These are phyloP conservation scores for Heliosperma pusillum DNA, from an alignment of 148 eudicot genomes.

Conservation along the genomic window DNA sequence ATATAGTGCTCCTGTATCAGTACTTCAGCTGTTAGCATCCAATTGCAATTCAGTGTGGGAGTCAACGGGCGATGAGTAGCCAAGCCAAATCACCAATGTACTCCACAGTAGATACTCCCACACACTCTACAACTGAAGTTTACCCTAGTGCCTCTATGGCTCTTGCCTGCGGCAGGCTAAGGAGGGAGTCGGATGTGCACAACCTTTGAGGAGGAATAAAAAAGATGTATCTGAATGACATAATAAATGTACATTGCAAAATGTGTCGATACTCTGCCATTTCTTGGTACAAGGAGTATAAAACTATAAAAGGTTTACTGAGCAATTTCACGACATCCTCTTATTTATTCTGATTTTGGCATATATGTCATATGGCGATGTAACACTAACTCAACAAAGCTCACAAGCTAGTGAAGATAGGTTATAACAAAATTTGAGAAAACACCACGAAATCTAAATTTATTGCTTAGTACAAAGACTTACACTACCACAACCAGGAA, in stretches of 20 bases:
- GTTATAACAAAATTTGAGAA: neutral
- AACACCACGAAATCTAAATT: neutral
- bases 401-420: neutral
- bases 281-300: too few species aligned
- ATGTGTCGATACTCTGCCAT: too few species aligned
- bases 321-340: too few species aligned
- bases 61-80: neutral
- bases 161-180: neutral
- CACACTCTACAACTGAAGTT: neutral
- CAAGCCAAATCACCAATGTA: neutral
- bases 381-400: neutral
- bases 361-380: neutral
- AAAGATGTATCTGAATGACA: too few species aligned
- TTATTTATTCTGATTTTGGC: neutral
- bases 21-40: neutral
- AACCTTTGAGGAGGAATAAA: neutral
- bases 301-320: too few species aligned
- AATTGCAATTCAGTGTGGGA: neutral
- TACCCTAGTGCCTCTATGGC: neutral
- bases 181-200: neutral
- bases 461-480: constrained; percentile 16
- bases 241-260: too few species aligned
- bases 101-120: neutral
- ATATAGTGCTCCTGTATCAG: neutral
- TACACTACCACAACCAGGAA: constrained; percentile 92